Percentiles rank a stretch among this genome's conserved stretches.
Evolutionary conservation across 1,284 basidiomycete genomes (phyloP).

Genomic region (Ustilago hordei): DNA sequence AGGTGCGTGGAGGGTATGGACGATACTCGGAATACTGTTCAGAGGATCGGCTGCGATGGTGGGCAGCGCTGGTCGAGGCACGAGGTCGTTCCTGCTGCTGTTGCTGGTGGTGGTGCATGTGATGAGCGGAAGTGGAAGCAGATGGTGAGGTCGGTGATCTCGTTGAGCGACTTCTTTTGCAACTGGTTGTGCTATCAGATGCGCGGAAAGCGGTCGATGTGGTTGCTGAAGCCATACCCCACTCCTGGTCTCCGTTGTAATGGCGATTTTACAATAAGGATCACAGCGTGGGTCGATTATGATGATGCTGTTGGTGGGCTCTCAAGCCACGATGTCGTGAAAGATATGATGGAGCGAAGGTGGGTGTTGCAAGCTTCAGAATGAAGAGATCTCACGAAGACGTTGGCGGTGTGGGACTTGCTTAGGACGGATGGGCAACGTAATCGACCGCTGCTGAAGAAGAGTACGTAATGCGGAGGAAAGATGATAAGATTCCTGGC

Average conservation of each 20-base stretch:
- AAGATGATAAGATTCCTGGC: conserved; percentile 1
- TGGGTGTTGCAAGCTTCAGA: background rate
- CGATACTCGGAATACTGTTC: background rate
- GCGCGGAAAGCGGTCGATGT: conserved; percentile 5
- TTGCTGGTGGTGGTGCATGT: background rate
- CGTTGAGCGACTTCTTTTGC: background rate
- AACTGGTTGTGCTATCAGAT: background rate
- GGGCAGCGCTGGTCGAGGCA: background rate
- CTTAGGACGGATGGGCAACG: background rate
- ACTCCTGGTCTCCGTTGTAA: no score
- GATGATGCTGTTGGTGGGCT: background rate
- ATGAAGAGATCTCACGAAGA: background rate
- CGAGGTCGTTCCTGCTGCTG: background rate
- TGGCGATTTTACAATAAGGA: background rate
- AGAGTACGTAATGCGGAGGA: conserved; percentile 1
- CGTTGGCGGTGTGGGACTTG: background rate
- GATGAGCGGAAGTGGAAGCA: background rate
- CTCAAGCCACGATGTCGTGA: background rate
- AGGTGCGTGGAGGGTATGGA: background rate
- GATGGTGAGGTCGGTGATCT: conserved; percentile 3
- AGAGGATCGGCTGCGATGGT: background rate
- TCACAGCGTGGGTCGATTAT: background rate
- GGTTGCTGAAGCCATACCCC: conserved; percentile 20
- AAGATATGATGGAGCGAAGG: background rate
- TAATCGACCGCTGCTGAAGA: background rate